These are phyloP conservation scores for Colletotrichum phormii DNA, from an alignment of 2,329 filamentous ascomycete species.

Conservation along the genomic window DNA sequence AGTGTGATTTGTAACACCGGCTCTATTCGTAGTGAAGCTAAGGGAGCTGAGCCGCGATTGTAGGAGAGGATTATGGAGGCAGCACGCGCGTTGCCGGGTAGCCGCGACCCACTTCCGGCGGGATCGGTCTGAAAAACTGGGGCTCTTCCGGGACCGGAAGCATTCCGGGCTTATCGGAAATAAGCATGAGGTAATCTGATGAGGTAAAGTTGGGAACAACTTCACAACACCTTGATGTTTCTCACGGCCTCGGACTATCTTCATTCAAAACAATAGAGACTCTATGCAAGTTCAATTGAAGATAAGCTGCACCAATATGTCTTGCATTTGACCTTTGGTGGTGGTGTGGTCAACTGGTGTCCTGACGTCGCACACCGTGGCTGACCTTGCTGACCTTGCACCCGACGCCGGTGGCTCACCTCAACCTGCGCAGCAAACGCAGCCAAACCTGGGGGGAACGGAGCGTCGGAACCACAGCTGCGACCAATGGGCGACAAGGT, in stretches of 20 bases:
- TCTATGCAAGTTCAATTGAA: background rate
- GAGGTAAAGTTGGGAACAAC: background rate
- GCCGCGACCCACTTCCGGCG: conserved; percentile 15
- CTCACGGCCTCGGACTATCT: background rate
- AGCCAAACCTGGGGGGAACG: background rate
- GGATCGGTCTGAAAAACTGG: conserved; percentile 25
- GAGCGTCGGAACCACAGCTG: background rate
- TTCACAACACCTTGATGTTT: background rate
- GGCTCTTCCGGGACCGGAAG: conserved; percentile 32
- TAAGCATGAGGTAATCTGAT: conserved; percentile 1
- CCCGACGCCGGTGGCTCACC: conserved; percentile 22
- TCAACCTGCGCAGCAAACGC: background rate
- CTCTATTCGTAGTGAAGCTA: background rate
- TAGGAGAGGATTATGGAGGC: background rate
- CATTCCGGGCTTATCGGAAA: conserved; percentile 17
- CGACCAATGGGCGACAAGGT: conserved; percentile 43
- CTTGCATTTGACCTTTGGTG: background rate
- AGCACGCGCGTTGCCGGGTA: conserved; percentile 31
- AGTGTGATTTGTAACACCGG: background rate
- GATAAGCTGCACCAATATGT: background rate
- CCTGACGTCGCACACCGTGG: conserved; percentile 1
- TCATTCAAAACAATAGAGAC: background rate
- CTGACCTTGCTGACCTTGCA: conserved; percentile 2
- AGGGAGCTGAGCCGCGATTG: background rate
- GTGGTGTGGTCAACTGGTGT: background rate